Base-by-base conservation (phyloP, 345 rosid genomes). In the Citrus australasica region DNA sequence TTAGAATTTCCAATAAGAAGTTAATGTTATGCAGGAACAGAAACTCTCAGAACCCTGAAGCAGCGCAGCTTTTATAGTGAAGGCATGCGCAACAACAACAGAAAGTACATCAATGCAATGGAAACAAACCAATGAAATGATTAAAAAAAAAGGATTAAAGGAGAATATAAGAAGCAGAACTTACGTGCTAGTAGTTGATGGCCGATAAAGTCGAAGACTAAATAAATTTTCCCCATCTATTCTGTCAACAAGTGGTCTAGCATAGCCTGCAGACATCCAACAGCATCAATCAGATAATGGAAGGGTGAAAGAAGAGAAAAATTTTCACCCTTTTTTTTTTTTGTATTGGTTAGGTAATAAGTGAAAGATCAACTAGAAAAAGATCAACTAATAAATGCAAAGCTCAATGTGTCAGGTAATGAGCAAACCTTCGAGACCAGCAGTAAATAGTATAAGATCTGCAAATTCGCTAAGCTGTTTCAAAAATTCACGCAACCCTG, bases 141-240 rank as follows among this genome's bases (percentile, higher is more conserved):
- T 37, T 51, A 27, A 30, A 42, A 46, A 48, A 75, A 38, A 38
- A 0, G 42, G 38, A 61, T 42, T 59, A 67, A 48, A 61, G 78
- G 27, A 51, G 22, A 27, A 38, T 6, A 35, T 0, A 67, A 55
- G 76, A 59, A 71, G 63, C 67, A 80, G 40, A 37, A 78, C 95
- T 90, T 87, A 97, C 99, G 98, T 97, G 88, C 93, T 91, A 81
- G 74, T 89, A 78, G 99, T 97, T 63, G 98, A 94, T 82, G 99
- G 97, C 75, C 99, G 91, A 84, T 97, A 97, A 71, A 97, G 97
- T 67, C 99, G 87, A 79, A 78, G 85, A 73, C 89, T 80, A 53
- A 97, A 95, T 67, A 81, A 83, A 65, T 92, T 94, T 81, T 90
- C 89, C 7, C 61, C 82, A 82, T 96, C 98, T 76, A 96, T 92